Percentiles rank a stretch among this genome's conserved stretches.
phyloP scores from a whole-genome alignment of 805 yeast genomes.

The Isabelozyma gotoi region DNA sequence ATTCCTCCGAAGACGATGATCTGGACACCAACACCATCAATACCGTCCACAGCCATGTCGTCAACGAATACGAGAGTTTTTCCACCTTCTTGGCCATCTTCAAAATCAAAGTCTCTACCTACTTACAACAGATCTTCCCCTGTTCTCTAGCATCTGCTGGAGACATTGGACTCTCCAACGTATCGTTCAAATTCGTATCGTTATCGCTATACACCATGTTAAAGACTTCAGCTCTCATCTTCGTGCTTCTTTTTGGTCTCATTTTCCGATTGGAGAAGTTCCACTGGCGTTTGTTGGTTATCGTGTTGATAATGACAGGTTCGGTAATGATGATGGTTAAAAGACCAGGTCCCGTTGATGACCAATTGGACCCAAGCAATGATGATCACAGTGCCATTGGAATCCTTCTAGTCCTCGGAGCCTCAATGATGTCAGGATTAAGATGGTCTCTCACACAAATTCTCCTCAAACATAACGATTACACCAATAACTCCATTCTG shows the following conservation, averaged over 20 bases:
- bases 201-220: slow-evolving; percentile 89
- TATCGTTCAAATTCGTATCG: slow-evolving; percentile 75
- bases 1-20: background rate
- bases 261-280: slow-evolving; percentile 75
- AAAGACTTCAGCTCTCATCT: slow-evolving; percentile 83
- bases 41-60: slow-evolving; percentile 1
- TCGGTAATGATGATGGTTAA: slow-evolving; percentile 91
- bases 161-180: slow-evolving; percentile 91
- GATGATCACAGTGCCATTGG: slow-evolving; percentile 48
- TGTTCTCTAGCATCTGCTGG: slow-evolving; percentile 88
- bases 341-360: slow-evolving; percentile 11
- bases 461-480: slow-evolving; percentile 58
- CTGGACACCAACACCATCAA: background rate
- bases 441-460: slow-evolving; percentile 96
- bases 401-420: slow-evolving; percentile 67
- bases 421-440: slow-evolving; percentile 82
- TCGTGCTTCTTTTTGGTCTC: slow-evolving; percentile 87
- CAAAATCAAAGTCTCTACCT: slow-evolving; percentile 21
- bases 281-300: slow-evolving; percentile 62
- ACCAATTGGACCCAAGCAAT: slow-evolving; percentile 9
- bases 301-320: slow-evolving; percentile 74
- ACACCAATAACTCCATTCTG: slow-evolving; percentile 72
- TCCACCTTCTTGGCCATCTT: slow-evolving; percentile 17
- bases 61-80: slow-evolving; percentile 5
- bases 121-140: slow-evolving; percentile 63